phyloP scores from a whole-genome alignment of 371 early-diverging fungal genomes.

The Mortierella sp. region DNA sequence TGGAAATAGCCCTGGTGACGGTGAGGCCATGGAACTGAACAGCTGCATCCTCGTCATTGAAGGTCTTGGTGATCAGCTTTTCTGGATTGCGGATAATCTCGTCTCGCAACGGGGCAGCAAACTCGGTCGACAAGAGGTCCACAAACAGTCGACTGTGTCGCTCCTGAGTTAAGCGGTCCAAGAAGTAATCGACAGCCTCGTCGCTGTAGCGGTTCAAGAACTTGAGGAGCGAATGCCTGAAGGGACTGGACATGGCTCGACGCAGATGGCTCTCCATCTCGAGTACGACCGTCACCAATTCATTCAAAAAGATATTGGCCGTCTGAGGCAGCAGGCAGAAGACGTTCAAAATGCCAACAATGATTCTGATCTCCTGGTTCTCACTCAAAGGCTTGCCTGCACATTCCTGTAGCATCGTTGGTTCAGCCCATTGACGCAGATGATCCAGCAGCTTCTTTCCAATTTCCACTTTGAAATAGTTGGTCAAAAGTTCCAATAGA shows the following conservation, averaged over 20 bases:
- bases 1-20: constrained; percentile 70
- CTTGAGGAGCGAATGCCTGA: constrained; percentile 88
- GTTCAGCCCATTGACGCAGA: constrained; percentile 91
- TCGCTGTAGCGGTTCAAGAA: constrained; percentile 89
- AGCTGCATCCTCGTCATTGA: constrained; percentile 49
- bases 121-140: constrained; percentile 69
- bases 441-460: constrained; percentile 98
- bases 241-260: constrained; percentile 90
- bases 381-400: constrained; percentile 87
- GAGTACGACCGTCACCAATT: constrained; percentile 85
- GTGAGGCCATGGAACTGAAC: constrained; percentile 71
- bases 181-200: constrained; percentile 89
- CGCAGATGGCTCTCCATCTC: constrained; percentile 85
- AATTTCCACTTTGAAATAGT: constrained; percentile 98
- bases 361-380: constrained; percentile 89
- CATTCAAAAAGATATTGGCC: constrained; percentile 92
- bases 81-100: constrained; percentile 72
- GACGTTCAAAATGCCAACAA: constrained; percentile 93
- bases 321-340: constrained; percentile 93
- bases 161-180: constrained; percentile 71
- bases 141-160: constrained; percentile 76
- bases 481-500: constrained; percentile 91
- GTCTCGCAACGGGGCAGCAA: constrained; percentile 74
- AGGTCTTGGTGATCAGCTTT: constrained; percentile 68
- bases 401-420: constrained; percentile 80